Evolutionary conservation across 2,329 filamentous ascomycete genomes (phyloP).

Genomic region (Trichoderma atroviride): DNA sequence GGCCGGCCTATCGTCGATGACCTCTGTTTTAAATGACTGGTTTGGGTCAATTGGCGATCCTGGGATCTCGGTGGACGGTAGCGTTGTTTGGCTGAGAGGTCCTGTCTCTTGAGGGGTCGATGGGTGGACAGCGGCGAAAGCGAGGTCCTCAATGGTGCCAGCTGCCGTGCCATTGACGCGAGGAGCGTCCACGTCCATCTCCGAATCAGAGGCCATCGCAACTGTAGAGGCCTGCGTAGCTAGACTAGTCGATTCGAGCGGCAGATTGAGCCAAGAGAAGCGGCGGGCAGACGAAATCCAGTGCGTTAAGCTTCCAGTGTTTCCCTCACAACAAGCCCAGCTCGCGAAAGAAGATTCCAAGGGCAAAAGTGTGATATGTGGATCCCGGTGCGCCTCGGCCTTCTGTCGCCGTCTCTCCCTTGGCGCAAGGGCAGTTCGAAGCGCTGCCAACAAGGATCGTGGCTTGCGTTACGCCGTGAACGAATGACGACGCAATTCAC

Average conservation of each 20-base stretch:
- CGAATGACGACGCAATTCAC: not conserved
- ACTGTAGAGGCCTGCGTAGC: not conserved
- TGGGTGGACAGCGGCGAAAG: slow-evolving; percentile 41
- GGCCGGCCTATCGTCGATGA: slow-evolving; percentile 49
- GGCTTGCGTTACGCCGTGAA: slow-evolving; percentile 2
- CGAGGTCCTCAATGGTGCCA: slow-evolving; percentile 36
- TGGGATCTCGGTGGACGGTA: slow-evolving; percentile 61
- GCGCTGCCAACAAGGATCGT: slow-evolving; percentile 5
- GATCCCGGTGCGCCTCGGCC: slow-evolving; percentile 13
- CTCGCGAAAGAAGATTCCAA: not conserved
- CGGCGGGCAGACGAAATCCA: not conserved
- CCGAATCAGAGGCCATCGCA: slow-evolving; percentile 39
- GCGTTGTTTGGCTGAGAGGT: slow-evolving; percentile 52
- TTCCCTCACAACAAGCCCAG: not conserved
- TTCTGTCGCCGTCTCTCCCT: not conserved
- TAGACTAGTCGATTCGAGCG: not conserved
- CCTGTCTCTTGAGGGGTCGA: slow-evolving; percentile 38
- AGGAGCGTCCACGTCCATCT: slow-evolving; percentile 39
- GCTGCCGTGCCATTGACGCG: slow-evolving; percentile 36
- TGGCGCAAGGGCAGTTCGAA: not conserved
- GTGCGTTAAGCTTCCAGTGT: not conserved
- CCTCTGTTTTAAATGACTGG: slow-evolving; percentile 54
- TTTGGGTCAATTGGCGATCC: slow-evolving; percentile 55
- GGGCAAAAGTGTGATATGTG: slow-evolving; percentile 16
- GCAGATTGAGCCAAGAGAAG: too few relatives aligned